These are phyloP conservation scores for Nakaseomyces glabratus DNA, from an alignment of 1,139 yeast genomes.

Conservation along the genomic window DNA sequence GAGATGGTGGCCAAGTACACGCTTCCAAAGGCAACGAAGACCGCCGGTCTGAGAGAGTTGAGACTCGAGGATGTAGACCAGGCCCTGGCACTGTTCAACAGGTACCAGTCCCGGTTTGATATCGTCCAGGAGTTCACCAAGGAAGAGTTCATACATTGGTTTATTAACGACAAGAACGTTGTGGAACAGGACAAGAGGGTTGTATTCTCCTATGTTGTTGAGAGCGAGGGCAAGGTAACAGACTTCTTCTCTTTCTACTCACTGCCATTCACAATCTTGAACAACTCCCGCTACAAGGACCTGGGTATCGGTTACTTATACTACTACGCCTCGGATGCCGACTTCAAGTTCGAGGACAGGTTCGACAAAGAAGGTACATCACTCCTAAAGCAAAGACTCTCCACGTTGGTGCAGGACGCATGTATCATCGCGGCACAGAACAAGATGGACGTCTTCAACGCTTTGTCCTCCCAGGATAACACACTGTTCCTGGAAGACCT, in stretches of 20 bases:
- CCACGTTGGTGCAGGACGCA: slow-evolving; percentile 59
- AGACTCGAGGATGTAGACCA: slow-evolving; percentile 51
- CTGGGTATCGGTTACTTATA: slow-evolving; percentile 82
- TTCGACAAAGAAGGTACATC: slow-evolving; percentile 29
- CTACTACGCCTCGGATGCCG: slow-evolving; percentile 75
- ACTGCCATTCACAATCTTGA: slow-evolving; percentile 76
- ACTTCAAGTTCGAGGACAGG: slow-evolving; percentile 33
- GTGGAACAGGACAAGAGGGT: slow-evolving; percentile 37
- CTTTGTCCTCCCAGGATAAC: slow-evolving; percentile 85
- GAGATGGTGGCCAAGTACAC: slow-evolving; percentile 77
- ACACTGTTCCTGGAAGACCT: slow-evolving; percentile 68
- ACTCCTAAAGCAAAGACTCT: slow-evolving; percentile 49
- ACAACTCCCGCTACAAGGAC: slow-evolving; percentile 54
- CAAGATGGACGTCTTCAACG: slow-evolving; percentile 85
- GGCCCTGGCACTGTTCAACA: slow-evolving; percentile 49
- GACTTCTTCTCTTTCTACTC: slow-evolving; percentile 88
- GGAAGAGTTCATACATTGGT: slow-evolving; percentile 78
- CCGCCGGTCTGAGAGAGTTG: slow-evolving; percentile 60
- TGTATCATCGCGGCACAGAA: slow-evolving; percentile 56
- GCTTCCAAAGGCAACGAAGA: slow-evolving; percentile 51
- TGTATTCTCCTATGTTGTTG: slow-evolving; percentile 72
- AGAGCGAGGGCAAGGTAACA: slow-evolving; percentile 55
- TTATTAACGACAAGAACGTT: slow-evolving; percentile 40
- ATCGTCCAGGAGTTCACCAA: slow-evolving; percentile 58
- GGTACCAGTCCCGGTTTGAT: slow-evolving; percentile 63